Conservation (phyloP, 805 yeast species). For the Dipodascopsis tothii region DNA sequence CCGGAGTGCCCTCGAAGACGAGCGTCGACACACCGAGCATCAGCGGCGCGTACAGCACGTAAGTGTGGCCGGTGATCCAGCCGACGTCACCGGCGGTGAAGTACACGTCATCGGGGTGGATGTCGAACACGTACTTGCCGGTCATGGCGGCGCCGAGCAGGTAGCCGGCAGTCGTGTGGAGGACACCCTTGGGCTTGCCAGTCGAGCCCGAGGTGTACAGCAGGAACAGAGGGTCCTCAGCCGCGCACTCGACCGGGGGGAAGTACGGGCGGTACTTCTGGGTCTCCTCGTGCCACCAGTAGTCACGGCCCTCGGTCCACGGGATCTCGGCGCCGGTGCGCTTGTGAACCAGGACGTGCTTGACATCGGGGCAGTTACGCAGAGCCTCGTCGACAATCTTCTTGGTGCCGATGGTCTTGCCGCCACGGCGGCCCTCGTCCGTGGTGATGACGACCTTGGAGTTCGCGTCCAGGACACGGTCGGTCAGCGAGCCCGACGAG, state of each 20-base stretch:
- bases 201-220: slow-evolving; percentile 97
- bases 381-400: slow-evolving; percentile 93
- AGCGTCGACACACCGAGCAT: slow-evolving; percentile 82
- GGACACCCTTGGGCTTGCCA: slow-evolving; percentile 97
- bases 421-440: slow-evolving; percentile 94
- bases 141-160: slow-evolving; percentile 86
- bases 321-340: slow-evolving; percentile 77
- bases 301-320: slow-evolving; percentile 73
- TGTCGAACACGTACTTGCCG: slow-evolving; percentile 87
- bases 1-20: slow-evolving; percentile 95
- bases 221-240: slow-evolving; percentile 93
- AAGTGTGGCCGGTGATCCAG: slow-evolving; percentile 98
- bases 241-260: slow-evolving; percentile 77
- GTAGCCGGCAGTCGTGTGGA: slow-evolving; percentile 91
- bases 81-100: slow-evolving; percentile 99
- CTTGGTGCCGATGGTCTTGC: slow-evolving; percentile 84
- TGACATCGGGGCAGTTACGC: slow-evolving; percentile 57
- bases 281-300: slow-evolving; percentile 91
- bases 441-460: slow-evolving; percentile 84
- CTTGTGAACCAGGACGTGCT: slow-evolving; percentile 77
- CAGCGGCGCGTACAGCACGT: slow-evolving; percentile 90
- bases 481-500: slow-evolving; percentile 84
- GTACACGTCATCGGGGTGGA: slow-evolving; percentile 76
- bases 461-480: slow-evolving; percentile 82
- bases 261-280: slow-evolving; percentile 72